Percentiles rank a stretch among this genome's conserved stretches.
phyloP scores from a whole-genome alignment of 225 moss, liverwort and hornwort genomes.

The Marchantia polymorpha region DNA sequence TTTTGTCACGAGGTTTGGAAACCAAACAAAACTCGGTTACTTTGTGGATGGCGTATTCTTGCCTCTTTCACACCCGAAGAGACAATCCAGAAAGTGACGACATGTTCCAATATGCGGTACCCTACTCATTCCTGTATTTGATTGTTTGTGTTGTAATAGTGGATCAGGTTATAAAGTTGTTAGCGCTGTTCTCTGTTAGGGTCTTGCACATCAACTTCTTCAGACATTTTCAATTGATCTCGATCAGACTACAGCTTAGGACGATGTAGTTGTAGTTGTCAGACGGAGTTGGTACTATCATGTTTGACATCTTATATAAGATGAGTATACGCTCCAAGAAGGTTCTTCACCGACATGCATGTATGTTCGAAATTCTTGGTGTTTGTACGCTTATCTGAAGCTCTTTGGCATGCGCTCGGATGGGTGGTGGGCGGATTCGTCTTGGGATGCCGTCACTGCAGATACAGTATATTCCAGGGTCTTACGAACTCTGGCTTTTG shows the following conservation, averaged over 20 bases:
- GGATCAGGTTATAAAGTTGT: not conserved
- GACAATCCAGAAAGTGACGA: constrained; percentile 60
- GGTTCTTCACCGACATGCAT: not conserved
- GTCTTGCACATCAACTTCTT: not conserved
- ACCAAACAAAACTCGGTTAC: constrained; percentile 51
- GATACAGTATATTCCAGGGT: constrained; percentile 65
- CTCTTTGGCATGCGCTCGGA: not conserved
- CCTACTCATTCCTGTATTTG: not conserved
- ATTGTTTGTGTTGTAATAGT: not conserved
- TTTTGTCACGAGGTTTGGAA: constrained; percentile 77
- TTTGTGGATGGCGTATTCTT: constrained; percentile 68
- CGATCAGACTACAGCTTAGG: not conserved
- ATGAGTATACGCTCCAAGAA: not conserved
- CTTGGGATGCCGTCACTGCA: constrained; percentile 38
- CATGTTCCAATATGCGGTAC: constrained; percentile 81
- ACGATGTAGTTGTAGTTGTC: not conserved
- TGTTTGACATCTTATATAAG: not conserved
- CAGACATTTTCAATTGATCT: not conserved
- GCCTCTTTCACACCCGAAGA: constrained; percentile 61
- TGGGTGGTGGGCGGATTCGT: constrained; percentile 4
- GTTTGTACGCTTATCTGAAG: not conserved
- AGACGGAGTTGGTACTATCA: too few relatives aligned
- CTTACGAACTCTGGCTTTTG: constrained; percentile 73
- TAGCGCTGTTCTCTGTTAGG: not conserved
- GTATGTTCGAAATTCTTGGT: not conserved